phyloP scores from a whole-genome alignment of 2,329 filamentous ascomycete genomes.

The Colletotrichum magnum region DNA sequence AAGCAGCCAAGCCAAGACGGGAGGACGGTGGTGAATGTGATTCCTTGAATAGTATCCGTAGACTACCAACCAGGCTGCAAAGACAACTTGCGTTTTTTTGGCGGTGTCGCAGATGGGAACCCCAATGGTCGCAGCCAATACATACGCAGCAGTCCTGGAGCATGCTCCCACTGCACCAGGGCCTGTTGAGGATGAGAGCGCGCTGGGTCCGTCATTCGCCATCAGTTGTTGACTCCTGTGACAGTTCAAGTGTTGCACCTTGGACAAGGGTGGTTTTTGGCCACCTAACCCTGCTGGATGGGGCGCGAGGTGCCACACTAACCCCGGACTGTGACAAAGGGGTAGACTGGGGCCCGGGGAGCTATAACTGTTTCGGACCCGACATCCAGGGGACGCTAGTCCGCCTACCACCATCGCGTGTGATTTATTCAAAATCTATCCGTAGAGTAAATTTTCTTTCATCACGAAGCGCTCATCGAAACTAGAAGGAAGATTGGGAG shows the following conservation, averaged over 20 bases:
- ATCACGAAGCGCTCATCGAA: too few species aligned
- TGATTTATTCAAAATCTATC: too few species aligned
- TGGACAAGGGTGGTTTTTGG: constrained; percentile 10
- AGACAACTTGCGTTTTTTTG: too few species aligned
- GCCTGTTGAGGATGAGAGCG: neutral
- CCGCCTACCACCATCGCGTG: neutral
- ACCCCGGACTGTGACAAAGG: constrained; percentile 1
- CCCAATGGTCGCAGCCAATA: too few species aligned
- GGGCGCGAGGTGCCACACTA: too few species aligned
- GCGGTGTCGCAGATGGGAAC: too few species aligned
- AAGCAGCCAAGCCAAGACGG: constrained; percentile 8
- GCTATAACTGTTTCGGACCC: constrained; percentile 31
- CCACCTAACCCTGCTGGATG: neutral
- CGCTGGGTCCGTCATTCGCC: constrained; percentile 17
- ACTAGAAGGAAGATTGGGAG: too few species aligned
- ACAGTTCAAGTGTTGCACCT: constrained; percentile 36
- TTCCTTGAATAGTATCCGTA: too few species aligned
- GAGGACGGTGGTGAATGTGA: constrained; percentile 1
- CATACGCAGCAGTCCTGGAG: too few species aligned
- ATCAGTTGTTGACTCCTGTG: constrained; percentile 33
- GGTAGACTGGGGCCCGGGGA: constrained; percentile 11
- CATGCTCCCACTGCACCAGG: too few species aligned
- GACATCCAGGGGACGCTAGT: constrained; percentile 9
- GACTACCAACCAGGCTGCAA: too few species aligned
- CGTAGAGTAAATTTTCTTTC: too few species aligned